Base-by-base conservation (phyloP, 2,329 filamentous ascomycete species). In the Hypoxylon sp. region DNA sequence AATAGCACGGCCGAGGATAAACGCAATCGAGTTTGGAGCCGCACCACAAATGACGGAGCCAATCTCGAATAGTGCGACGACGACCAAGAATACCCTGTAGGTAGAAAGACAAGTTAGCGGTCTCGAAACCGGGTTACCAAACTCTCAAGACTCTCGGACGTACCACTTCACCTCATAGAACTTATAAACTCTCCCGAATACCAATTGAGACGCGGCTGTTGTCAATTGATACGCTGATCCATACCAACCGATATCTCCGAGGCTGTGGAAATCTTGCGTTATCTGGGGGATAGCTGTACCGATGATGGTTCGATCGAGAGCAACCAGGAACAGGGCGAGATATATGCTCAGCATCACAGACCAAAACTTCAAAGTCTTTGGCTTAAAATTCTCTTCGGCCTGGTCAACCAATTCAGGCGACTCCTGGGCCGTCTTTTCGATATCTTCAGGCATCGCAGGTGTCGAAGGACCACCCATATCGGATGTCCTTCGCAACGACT, bases 241-340 rank as follows among this genome's bases (percentile, higher is more conserved):
- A 74, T 90, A 90, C 88, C 88, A 90, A 54, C 87, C 87, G 61
- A 90, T 86, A 65, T 90, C 88, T 1, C 83, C 83, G 1, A 89
- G 76, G 54, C 85, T 85, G 48, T 85, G 77, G 73, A 88, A 87
- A 19, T 87, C 83, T 69, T 86, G 80, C n/a, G 84, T 85, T 72
- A 87, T 87, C 32, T 79, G 76, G 1, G 85, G 85, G 23, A 86
- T 82, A 9, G 85, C 86, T 41, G 80, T 88, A 65, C 84, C 81
- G 50, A 87, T 79, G 67, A 87, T 87, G n/a, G 85, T 87, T 25
- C 83, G 78, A 71, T 85, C 84, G 9, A 88, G 79, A n/a, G 86
- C 86, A 23, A 88, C 84, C 29, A 88, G 79, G 68, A 88, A 87
- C 70, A 88, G 78, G 65, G 84, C 82, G 5, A 86, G 76, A 62